Evolutionary conservation across 805 yeast genomes (phyloP).

Genomic region (Brettanomyces sp.): DNA sequence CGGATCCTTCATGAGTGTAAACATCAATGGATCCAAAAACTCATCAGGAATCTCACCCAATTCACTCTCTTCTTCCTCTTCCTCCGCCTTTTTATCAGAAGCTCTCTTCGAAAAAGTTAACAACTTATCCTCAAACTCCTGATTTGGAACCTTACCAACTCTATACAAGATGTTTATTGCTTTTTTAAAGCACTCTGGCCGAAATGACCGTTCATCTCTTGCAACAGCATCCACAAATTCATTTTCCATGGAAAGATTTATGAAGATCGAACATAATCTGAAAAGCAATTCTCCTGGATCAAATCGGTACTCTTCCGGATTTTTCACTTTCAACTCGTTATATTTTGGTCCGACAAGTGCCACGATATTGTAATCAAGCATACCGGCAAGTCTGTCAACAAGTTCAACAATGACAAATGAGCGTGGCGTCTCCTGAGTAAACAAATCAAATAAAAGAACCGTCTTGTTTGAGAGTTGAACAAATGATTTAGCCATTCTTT

Average conservation of each 20-base stretch:
- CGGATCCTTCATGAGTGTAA: constrained; percentile 90
- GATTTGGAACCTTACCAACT: constrained; percentile 39
- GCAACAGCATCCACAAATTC: constrained; percentile 76
- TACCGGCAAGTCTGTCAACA: constrained; percentile 89
- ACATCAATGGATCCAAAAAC: constrained; percentile 94
- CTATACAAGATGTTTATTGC: constrained; percentile 59
- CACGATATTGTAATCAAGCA: constrained; percentile 86
- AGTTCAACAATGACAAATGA: constrained; percentile 84
- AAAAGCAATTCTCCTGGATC: constrained; percentile 66
- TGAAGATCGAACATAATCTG: constrained; percentile 65
- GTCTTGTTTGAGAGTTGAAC: constrained; percentile 80
- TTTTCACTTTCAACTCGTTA: constrained; percentile 72
- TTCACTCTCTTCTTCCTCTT: constrained; percentile 78
- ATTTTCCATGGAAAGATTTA: constrained; percentile 54
- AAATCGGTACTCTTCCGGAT: constrained; percentile 77
- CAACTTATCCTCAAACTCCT: constrained; percentile 42
- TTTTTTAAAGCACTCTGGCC: constrained; percentile 52
- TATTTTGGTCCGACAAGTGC: constrained; percentile 96
- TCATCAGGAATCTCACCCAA: constrained; percentile 95
- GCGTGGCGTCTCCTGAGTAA: constrained; percentile 76
- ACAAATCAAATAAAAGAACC: constrained; percentile 65
- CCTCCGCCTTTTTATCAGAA: constrained; percentile 45
- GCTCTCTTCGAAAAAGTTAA: constrained; percentile 56
- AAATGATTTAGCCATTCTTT: constrained; percentile 69
- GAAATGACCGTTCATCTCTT: constrained; percentile 85